Conservation (phyloP, 352 stramenopile genomes). For the Globisporangium iwayamae region DNA sequence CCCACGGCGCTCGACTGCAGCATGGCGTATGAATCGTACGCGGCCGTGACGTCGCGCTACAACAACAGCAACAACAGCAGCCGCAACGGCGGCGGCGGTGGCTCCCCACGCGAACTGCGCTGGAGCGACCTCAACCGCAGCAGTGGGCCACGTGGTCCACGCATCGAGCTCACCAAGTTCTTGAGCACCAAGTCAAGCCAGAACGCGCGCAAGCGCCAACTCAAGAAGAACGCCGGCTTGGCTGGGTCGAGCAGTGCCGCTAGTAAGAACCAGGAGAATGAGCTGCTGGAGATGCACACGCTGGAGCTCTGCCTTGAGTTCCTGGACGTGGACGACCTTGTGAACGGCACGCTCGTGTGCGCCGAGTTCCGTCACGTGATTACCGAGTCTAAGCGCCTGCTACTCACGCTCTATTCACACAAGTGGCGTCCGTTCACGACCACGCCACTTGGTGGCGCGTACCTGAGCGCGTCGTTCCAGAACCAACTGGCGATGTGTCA, state of each 20-base stretch:
- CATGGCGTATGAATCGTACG: slow-evolving; percentile 74
- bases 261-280: slow-evolving; percentile 11
- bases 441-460: slow-evolving; percentile 26
- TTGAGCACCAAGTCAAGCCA: slow-evolving; percentile 23
- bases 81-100: slow-evolving; percentile 8
- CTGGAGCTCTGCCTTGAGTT: slow-evolving; percentile 80
- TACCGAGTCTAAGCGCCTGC: slow-evolving; percentile 32
- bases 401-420: slow-evolving; percentile 57
- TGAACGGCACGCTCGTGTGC: slow-evolving; percentile 40
- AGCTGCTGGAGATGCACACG: slow-evolving; percentile 41
- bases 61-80: slow-evolving; percentile 18
- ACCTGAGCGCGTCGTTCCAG: slow-evolving; percentile 37
- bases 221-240: slow-evolving; percentile 11
- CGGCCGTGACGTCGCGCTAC: slow-evolving; percentile 53
- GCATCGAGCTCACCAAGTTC: slow-evolving; percentile 26
- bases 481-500: slow-evolving; percentile 47
- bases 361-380: slow-evolving; percentile 58
- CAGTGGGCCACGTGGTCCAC: slow-evolving; percentile 48
- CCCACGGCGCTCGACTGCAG: slow-evolving; percentile 28
- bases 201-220: slow-evolving; percentile 27
- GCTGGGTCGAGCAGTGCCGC: background rate
- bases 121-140: slow-evolving; percentile 67
- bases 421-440: slow-evolving; percentile 36
- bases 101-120: slow-evolving; percentile 37
- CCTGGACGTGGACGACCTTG: slow-evolving; percentile 48